A percentile compares a stretch with the other conserved stretches of the same genome.
These are phyloP conservation scores for Corylus avellana DNA, from an alignment of 306 rosid genomes.

Conservation along the genomic window DNA sequence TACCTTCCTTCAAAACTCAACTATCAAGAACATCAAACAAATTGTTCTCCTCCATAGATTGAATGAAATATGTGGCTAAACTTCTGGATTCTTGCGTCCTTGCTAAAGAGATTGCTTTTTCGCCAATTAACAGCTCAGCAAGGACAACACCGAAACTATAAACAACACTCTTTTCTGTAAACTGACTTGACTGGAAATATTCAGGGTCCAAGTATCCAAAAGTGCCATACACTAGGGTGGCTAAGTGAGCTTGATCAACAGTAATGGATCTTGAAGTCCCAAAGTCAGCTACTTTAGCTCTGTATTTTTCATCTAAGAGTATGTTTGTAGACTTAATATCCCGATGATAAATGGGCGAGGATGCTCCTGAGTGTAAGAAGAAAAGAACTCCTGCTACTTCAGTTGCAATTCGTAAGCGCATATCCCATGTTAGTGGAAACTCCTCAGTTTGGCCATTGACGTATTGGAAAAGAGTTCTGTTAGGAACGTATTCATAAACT, in stretches of 20 bases:
- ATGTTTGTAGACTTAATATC: not conserved
- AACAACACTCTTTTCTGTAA: not conserved
- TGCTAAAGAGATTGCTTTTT: not conserved
- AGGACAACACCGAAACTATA: not conserved
- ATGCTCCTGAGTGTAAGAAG: not conserved
- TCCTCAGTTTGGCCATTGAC: not conserved
- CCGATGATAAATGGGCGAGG: not conserved
- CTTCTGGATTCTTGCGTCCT: not conserved
- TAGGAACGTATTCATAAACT: not conserved
- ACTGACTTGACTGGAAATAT: not conserved
- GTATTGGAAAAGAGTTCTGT: not conserved
- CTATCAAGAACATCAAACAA: not conserved
- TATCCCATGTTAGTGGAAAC: not conserved
- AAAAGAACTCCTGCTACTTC: not conserved
- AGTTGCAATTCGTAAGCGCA: not conserved
- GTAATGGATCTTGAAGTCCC: not conserved
- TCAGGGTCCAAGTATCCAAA: not conserved
- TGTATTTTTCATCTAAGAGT: not conserved
- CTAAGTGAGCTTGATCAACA: not conserved
- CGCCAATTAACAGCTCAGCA: not conserved
- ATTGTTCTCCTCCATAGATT: not conserved
- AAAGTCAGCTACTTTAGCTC: not conserved
- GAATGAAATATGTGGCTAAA: not conserved
- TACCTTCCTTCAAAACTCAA: not conserved
- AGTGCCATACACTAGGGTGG: not conserved